phyloP scores from a whole-genome alignment of 305 asterid species.

The Petunia hybrid region DNA sequence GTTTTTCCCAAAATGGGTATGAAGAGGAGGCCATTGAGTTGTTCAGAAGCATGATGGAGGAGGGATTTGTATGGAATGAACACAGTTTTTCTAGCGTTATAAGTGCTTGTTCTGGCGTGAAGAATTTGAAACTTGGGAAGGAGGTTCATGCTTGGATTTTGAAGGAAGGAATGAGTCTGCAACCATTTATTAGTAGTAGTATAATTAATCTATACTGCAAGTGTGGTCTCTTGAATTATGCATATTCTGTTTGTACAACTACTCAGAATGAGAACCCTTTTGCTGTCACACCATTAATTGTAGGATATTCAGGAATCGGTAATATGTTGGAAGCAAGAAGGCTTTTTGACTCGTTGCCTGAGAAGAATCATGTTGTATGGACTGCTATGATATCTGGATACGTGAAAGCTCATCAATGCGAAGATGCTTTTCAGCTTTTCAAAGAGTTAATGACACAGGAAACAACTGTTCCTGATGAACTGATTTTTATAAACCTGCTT shows the following conservation, averaged over 20 bases:
- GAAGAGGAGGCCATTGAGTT: constrained; percentile 63
- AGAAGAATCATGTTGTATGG: constrained; percentile 72
- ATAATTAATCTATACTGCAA: constrained; percentile 73
- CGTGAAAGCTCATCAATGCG: constrained; percentile 57
- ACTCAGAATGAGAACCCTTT: constrained; percentile 52
- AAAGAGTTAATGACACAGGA: constrained; percentile 51
- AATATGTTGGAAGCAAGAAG: constrained; percentile 65
- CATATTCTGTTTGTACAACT: constrained; percentile 52
- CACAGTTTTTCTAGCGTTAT: constrained; percentile 70
- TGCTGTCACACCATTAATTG: constrained; percentile 72
- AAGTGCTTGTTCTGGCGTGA: constrained; percentile 67
- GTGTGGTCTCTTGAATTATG: constrained; percentile 68
- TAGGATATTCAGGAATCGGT: constrained; percentile 69
- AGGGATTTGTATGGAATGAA: constrained; percentile 65
- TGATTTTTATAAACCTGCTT: constrained; percentile 66
- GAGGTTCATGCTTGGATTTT: constrained; percentile 76
- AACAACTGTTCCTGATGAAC: constrained; percentile 51
- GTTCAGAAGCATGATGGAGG: constrained; percentile 58
- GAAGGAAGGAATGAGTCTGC: constrained; percentile 57
- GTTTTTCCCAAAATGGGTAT: constrained; percentile 67
- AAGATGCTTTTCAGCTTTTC: constrained; percentile 74
- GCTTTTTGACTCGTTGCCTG: constrained; percentile 64
- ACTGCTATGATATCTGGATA: constrained; percentile 81
- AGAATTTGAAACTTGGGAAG: constrained; percentile 67
- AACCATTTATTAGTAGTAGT: constrained; percentile 74